Conservation (phyloP, 2,329 filamentous ascomycete genomes). For the Botrytis galanthina region DNA sequence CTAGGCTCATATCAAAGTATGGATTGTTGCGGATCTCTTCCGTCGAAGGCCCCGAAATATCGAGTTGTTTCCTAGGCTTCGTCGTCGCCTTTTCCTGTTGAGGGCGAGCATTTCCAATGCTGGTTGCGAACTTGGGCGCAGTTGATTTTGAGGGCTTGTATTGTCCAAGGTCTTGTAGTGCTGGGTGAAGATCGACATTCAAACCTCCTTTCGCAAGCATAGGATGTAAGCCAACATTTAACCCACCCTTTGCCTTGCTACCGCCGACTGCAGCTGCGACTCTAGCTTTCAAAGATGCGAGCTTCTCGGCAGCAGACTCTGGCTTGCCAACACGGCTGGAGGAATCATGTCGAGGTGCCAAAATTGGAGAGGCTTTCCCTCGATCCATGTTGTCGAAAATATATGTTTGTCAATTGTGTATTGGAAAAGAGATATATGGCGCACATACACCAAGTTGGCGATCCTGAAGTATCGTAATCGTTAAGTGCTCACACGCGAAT, state of each 20-base stretch:
- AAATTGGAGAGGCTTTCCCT: conserved; percentile 47
- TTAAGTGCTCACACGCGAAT: background rate
- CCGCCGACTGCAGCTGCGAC: conserved; percentile 70
- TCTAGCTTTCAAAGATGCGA: conserved; percentile 76
- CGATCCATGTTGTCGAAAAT: conserved; percentile 48
- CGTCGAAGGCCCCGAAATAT: conserved; percentile 55
- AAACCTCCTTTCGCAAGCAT: conserved; percentile 42
- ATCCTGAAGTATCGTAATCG: background rate
- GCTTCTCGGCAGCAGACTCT: conserved; percentile 59
- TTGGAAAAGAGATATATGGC: background rate
- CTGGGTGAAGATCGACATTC: conserved; percentile 55
- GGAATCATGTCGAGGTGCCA: conserved; percentile 56
- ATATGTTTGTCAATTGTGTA: background rate
- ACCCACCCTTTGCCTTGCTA: conserved; percentile 46
- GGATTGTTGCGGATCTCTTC: conserved; percentile 69
- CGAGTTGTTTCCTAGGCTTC: conserved; percentile 50
- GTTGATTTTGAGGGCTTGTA: conserved; percentile 45
- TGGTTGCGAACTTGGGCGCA: conserved; percentile 42
- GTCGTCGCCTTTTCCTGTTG: conserved; percentile 44
- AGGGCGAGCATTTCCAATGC: conserved; percentile 42
- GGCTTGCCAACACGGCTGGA: conserved; percentile 55
- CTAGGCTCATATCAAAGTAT: conserved; percentile 72
- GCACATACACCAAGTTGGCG: background rate
- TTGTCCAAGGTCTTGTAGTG: conserved; percentile 58
- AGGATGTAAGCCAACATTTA: conserved; percentile 44